Evolutionary conservation across 2,329 filamentous ascomycete genomes (phyloP).

Genomic region (Phoma herbarum): DNA sequence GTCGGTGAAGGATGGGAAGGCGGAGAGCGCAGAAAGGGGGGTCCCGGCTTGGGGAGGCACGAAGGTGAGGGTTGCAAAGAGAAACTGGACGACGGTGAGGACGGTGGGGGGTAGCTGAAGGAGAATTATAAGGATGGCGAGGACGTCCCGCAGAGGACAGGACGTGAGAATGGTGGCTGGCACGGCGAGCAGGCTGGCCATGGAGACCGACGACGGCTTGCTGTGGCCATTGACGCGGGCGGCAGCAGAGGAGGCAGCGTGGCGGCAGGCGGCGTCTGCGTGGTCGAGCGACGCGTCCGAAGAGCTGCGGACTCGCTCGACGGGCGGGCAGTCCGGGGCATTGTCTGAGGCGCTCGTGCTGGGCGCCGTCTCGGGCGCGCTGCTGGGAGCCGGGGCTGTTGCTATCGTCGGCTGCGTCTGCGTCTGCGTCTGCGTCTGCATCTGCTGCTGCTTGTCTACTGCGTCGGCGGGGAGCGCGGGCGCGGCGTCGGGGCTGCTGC

Average conservation of each 20-base stretch:
- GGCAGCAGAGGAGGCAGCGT: conserved; percentile 64
- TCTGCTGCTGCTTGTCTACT: conserved; percentile 17
- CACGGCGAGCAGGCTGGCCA: conserved; percentile 73
- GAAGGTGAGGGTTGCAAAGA: conserved; percentile 93
- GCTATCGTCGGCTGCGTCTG: conserved; percentile 21
- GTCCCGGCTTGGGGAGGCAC: conserved; percentile 80
- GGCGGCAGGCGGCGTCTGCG: conserved; percentile 44
- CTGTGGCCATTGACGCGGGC: conserved; percentile 63
- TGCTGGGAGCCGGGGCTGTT: conserved; percentile 11
- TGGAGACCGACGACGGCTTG: conserved; percentile 72
- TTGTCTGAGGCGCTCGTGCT: conserved; percentile 12
- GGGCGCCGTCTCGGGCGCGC: conserved; percentile 17
- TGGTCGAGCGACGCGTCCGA: conserved; percentile 57
- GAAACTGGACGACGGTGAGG: conserved; percentile 86
- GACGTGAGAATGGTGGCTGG: conserved; percentile 87
- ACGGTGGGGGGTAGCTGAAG: conserved; percentile 90
- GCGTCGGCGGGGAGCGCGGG: conserved; percentile 18
- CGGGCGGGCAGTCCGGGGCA: conserved; percentile 22
- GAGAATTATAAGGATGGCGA: conserved; percentile 94
- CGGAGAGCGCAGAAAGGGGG: conserved; percentile 77
- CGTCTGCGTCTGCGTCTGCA: conserved; percentile 14
- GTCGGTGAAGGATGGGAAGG: conserved; percentile 82
- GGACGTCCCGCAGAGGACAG: conserved; percentile 91
- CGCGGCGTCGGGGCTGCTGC: conserved; percentile 47
- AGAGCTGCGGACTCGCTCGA: conserved; percentile 51